Conservation (phyloP, 164 flowering plant genomes). For the Macadamia integrifolia region DNA sequence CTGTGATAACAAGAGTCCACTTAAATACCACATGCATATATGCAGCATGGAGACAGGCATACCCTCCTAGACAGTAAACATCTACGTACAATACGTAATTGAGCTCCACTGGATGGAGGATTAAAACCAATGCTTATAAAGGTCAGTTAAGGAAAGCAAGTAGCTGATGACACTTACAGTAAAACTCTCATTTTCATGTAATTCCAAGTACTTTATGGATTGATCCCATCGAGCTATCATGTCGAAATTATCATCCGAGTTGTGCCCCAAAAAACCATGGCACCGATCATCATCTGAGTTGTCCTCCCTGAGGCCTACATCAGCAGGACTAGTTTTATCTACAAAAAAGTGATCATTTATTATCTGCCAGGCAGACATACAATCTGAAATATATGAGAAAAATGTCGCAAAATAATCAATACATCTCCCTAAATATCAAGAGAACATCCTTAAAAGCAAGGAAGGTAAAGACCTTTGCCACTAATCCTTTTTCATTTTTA, state of each 20-base stretch:
- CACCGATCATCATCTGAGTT: constrained; percentile 75
- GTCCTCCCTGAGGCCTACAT: constrained; percentile 80
- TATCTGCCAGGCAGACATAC: too few species aligned
- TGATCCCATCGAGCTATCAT: constrained; percentile 80
- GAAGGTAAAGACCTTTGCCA: too few species aligned
- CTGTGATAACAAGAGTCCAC: background rate
- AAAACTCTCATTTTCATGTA: constrained; percentile 67
- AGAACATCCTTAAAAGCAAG: too few species aligned
- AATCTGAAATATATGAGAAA: too few species aligned
- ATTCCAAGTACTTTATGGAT: constrained; percentile 78
- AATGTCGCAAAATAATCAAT: too few species aligned
- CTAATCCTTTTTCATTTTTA: too few species aligned
- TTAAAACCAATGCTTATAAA: background rate
- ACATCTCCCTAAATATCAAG: too few species aligned
- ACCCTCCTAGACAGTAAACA: background rate
- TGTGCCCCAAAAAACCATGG: constrained; percentile 66
- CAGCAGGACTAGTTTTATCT: constrained; percentile 68
- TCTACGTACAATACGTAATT: background rate
- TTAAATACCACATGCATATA: background rate
- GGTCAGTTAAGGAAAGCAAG: background rate
- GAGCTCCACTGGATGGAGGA: background rate
- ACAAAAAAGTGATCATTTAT: constrained; percentile 16
- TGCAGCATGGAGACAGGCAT: too few species aligned
- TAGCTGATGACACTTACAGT: constrained; percentile 39
- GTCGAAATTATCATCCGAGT: constrained; percentile 18